Percentiles rank a stretch among this genome's conserved stretches.
Conservation (phyloP, 331 rosid species). For the Malus hybrid region DNA sequence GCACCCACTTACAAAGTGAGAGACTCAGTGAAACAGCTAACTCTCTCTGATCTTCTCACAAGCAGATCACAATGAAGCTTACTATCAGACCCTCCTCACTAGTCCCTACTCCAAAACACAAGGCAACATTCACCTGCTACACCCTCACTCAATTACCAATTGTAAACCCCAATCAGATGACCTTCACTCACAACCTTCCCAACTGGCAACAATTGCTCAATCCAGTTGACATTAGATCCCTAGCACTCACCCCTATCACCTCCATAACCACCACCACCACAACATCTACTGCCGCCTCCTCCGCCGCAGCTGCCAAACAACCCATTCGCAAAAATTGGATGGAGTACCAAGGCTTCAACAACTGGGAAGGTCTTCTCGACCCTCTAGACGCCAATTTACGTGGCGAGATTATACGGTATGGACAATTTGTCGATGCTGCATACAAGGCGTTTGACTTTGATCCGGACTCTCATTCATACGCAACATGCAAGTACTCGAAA, state of each 20-base stretch:
- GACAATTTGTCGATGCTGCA: slow-evolving; percentile 36
- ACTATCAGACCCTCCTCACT: background rate
- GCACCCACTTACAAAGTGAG: background rate
- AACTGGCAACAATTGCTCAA: background rate
- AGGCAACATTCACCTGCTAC: slow-evolving; percentile 2
- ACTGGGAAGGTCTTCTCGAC: slow-evolving; percentile 51
- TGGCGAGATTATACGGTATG: slow-evolving; percentile 44
- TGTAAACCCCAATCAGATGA: background rate
- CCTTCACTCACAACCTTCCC: background rate
- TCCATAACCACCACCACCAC: background rate
- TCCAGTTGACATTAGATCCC: background rate
- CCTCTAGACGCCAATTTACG: slow-evolving; percentile 38
- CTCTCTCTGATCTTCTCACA: background rate
- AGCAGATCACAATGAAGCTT: background rate
- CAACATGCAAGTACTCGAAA: slow-evolving; percentile 26
- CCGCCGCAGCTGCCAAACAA: background rate
- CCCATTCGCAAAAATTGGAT: slow-evolving; percentile 33
- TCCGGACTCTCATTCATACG: slow-evolving; percentile 29
- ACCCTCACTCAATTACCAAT: slow-evolving; percentile 2
- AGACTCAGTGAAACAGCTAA: background rate
- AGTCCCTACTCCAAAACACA: background rate
- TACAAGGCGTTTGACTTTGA: slow-evolving; percentile 45
- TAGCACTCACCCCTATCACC: background rate
- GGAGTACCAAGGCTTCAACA: slow-evolving; percentile 37
- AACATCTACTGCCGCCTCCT: background rate